These are phyloP conservation scores for Saccharomycopsis selenospora DNA, from an alignment of 805 yeast genomes.

Conservation along the genomic window DNA sequence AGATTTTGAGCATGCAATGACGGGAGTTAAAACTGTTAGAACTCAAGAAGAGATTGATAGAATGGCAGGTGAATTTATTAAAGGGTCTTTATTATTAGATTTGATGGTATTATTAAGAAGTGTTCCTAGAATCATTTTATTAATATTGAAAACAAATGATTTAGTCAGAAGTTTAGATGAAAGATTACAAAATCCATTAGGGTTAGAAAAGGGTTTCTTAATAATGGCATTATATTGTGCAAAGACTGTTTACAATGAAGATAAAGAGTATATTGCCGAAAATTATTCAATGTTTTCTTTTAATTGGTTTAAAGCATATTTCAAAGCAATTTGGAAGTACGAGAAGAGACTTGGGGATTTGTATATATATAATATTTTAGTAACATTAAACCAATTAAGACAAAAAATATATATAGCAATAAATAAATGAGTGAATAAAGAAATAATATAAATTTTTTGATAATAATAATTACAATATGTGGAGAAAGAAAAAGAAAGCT, in stretches of 20 bases:
- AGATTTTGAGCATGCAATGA: constrained; percentile 68
- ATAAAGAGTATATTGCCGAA: constrained; percentile 34
- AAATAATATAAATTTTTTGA: no score
- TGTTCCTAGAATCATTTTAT: constrained; percentile 78
- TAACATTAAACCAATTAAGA: background rate
- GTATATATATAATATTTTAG: constrained; percentile 28
- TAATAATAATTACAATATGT: no score
- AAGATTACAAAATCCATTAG: constrained; percentile 69
- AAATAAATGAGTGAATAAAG: no score
- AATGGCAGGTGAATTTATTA: constrained; percentile 59
- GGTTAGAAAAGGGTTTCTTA: constrained; percentile 79
- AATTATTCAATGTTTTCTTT: constrained; percentile 19
- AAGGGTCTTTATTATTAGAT: constrained; percentile 58
- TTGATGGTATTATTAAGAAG: constrained; percentile 71
- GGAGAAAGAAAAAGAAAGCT: no score
- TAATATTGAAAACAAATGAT: constrained; percentile 91
- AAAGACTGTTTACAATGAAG: constrained; percentile 63
- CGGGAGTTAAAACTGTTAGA: constrained; percentile 50
- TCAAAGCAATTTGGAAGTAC: constrained; percentile 29
- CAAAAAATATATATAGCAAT: no score
- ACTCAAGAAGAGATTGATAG: constrained; percentile 53
- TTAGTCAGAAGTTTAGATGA: constrained; percentile 87
- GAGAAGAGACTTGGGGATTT: constrained; percentile 30
- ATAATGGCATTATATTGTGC: constrained; percentile 92
- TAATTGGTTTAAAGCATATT: constrained; percentile 21